Evolutionary conservation across 768 basidiomycete species (phyloP).

Genomic region (Lentinula guzmanii): DNA sequence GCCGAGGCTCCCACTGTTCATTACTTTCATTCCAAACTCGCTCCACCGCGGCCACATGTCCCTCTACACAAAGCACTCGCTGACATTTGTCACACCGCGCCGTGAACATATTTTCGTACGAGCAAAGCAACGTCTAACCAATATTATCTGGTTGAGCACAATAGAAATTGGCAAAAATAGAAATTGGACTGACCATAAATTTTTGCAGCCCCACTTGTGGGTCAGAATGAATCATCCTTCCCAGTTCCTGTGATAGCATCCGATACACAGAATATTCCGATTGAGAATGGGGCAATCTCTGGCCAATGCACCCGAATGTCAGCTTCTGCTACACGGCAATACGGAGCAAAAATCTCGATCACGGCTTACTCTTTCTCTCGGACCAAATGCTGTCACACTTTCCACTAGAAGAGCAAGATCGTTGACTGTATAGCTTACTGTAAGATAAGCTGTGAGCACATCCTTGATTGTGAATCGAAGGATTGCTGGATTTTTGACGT

Average conservation of each 20-base stretch:
- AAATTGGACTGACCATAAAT: slow-evolving; percentile 36
- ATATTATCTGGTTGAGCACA: not conserved
- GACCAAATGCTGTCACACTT: slow-evolving; percentile 64
- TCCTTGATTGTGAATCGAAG: slow-evolving; percentile 60
- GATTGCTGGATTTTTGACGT: slow-evolving; percentile 27
- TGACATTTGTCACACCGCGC: slow-evolving; percentile 54
- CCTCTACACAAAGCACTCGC: slow-evolving; percentile 63
- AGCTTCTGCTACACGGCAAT: not conserved
- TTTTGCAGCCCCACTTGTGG: slow-evolving; percentile 47
- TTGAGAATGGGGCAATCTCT: slow-evolving; percentile 67
- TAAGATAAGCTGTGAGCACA: slow-evolving; percentile 61
- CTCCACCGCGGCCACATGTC: slow-evolving; percentile 67
- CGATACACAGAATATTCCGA: slow-evolving; percentile 63
- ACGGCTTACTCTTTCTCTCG: slow-evolving; percentile 57
- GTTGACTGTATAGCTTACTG: slow-evolving; percentile 30
- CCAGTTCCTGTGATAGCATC: slow-evolving; percentile 61
- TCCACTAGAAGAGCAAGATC: slow-evolving; percentile 44
- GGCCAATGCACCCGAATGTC: slow-evolving; percentile 3
- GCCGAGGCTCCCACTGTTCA: slow-evolving; percentile 45
- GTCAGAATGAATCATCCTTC: slow-evolving; percentile 49
- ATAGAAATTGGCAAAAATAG: not conserved
- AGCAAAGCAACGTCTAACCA: slow-evolving; percentile 40
- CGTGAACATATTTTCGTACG: slow-evolving; percentile 59
- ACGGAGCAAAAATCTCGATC: slow-evolving; percentile 2
- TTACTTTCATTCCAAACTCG: slow-evolving; percentile 38